Conservation (phyloP, 345 rosid species). For the Rhodamnia rubescens region DNA sequence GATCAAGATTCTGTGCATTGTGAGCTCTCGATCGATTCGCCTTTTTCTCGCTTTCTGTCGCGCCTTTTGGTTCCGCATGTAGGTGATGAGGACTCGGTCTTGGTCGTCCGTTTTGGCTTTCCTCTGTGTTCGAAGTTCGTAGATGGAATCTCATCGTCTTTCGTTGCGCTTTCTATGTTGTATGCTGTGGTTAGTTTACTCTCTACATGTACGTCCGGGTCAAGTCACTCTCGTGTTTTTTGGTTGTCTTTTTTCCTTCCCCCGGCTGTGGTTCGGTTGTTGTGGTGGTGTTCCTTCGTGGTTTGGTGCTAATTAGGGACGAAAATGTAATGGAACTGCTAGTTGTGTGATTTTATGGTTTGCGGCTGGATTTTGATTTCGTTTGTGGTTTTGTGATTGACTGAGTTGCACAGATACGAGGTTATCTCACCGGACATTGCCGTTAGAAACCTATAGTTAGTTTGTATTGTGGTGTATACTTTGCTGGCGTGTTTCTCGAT, state of each 20-base stretch:
- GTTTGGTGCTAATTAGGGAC: not conserved
- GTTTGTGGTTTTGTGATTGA: not conserved
- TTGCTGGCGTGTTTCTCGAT: not conserved
- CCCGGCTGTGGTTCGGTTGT: not conserved
- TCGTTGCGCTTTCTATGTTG: not conserved
- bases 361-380: not conserved
- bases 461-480: not conserved
- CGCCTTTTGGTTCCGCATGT: not conserved
- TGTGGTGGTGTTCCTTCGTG: not conserved
- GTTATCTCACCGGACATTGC: not conserved
- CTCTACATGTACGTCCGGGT: not conserved
- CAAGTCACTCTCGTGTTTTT: not conserved
- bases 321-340: not conserved
- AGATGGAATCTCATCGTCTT: not conserved
- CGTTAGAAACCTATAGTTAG: not conserved
- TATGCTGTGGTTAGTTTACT: not conserved
- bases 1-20: conserved; percentile 46
- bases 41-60: conserved; percentile 1
- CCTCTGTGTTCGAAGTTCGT: too few species aligned
- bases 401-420: not conserved
- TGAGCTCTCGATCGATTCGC: conserved; percentile 31
- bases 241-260: not conserved
- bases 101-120: not conserved
- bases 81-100: not conserved
- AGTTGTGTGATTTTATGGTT: not conserved